Conservation (phyloP, 2,329 filamentous ascomycete genomes). For the Trichoderma sp. region DNA sequence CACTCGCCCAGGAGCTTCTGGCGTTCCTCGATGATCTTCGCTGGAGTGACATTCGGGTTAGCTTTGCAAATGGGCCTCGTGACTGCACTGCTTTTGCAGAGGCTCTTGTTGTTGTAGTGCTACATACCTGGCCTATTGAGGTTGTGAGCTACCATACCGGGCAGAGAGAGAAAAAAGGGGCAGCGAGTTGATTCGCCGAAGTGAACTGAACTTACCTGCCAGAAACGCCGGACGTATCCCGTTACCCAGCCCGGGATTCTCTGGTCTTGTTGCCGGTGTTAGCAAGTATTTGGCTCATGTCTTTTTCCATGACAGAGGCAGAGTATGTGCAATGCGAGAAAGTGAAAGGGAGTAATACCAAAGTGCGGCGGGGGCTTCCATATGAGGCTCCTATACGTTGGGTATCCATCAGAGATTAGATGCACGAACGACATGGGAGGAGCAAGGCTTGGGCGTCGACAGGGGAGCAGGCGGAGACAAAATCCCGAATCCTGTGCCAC, state of each 20-base stretch:
- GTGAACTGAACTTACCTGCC: conserved; percentile 68
- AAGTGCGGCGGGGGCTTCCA: conserved; percentile 98
- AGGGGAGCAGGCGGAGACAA: not conserved
- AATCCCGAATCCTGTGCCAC: not conserved
- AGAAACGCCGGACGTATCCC: conserved; percentile 93
- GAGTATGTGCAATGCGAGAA: not conserved
- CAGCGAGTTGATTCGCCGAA: not conserved
- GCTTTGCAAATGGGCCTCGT: not conserved
- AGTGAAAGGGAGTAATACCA: conserved; percentile 57
- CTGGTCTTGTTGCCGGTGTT: conserved; percentile 58
- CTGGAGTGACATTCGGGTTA: conserved; percentile 48
- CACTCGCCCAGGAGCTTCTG: conserved; percentile 82
- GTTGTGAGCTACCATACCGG: not conserved
- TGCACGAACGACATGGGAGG: not conserved
- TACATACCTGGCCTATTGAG: conserved; percentile 42
- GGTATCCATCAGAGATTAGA: conserved; percentile 10
- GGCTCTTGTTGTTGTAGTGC: not conserved
- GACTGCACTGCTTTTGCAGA: not conserved
- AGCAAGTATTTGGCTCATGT: not conserved
- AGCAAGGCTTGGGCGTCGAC: not conserved
- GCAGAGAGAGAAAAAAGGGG: conserved; percentile 34
- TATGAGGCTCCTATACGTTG: conserved; percentile 70
- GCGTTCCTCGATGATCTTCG: conserved; percentile 92
- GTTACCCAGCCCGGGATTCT: conserved; percentile 87
- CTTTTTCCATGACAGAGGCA: not conserved